Evolutionary conservation across 345 rosid species (phyloP).

Genomic region (Citrus medica): DNA sequence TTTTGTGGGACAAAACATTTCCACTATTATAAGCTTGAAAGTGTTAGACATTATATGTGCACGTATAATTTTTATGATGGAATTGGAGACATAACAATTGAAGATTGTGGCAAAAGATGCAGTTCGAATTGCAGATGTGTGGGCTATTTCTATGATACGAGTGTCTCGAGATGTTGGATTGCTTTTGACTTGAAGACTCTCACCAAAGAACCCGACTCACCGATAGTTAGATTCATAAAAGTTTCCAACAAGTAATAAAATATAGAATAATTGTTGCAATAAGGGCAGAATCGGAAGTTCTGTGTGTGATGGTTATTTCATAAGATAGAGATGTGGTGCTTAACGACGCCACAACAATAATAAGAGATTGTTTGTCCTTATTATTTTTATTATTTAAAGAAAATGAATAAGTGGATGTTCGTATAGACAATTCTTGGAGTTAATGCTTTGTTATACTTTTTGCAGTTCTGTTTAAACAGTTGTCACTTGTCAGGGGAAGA

Average conservation of each 20-base stretch:
- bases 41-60: constrained; percentile 48
- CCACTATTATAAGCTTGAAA: constrained; percentile 40
- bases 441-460: too few relatives aligned
- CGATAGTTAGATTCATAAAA: constrained; percentile 27
- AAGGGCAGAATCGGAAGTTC: too few relatives aligned
- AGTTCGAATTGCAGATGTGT: constrained; percentile 51
- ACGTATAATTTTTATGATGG: constrained; percentile 34
- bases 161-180: constrained; percentile 45
- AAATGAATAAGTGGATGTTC: too few relatives aligned
- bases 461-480: too few relatives aligned
- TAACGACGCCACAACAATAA: too few relatives aligned
- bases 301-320: too few relatives aligned
- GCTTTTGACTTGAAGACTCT: constrained; percentile 52
- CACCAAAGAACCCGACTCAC: constrained; percentile 13
- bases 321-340: too few relatives aligned
- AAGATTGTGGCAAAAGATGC: constrained; percentile 48
- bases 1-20: constrained; percentile 30
- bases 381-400: too few relatives aligned
- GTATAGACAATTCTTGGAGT: too few relatives aligned
- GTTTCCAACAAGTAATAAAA: constrained; percentile 13
- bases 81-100: constrained; percentile 31
- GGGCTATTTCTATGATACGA: constrained; percentile 27
- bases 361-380: too few relatives aligned
- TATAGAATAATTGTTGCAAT: too few relatives aligned
- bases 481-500: too few relatives aligned